Evolutionary conservation across 139 green algal species (phyloP), one percentile per base, ranked within the genome.

Genomic region (Astrephomene gubernaculifera): DNA sequence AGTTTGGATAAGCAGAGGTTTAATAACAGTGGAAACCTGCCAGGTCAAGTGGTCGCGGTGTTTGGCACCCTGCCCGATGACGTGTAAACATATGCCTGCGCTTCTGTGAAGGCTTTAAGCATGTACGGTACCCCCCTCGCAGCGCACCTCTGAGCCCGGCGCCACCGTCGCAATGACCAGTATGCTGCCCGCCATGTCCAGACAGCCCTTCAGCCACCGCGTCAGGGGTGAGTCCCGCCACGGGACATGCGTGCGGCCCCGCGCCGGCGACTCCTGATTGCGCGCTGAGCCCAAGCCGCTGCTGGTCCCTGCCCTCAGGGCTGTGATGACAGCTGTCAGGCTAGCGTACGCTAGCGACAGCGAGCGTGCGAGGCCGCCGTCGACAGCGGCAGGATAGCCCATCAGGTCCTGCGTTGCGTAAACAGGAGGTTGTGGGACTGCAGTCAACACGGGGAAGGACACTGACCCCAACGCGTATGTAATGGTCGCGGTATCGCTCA

Each of bases 221-320:
- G 88, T 92, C 10, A 92, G 70, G 6, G 88, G 65, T 9, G 73
- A 87, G 76, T 92, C 88, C 29, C 88, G 76, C 88, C 88, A 92
- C 12, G 88, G 88, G 70, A 92, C 81, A 21, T 89, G 85, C 75
- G 65, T 44, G 45, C 53, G 69, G 41, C 71, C 31, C 44, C 53
- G 53, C 36, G 53, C 63, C 38, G 71, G 53, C 35, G 71, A 75
- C 69, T 87, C 71, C 74, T 8, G 43, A 41, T 41, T 36, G 33
- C 54, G 25, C 35, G 38, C 24, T 5, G 10, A 17, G 43, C 61
- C 39, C 10, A 10, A 41, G 36, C 38, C 24, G 36, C 64, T 22
- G 27, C 45, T 27, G 60, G 65, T 33, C 27, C 68, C 81, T 8
- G 81, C 68, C 12, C 68, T 53, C 60, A 90, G 74, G 1, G 81